A percentile compares a stretch with the other conserved stretches of the same genome.
phyloP scores from a whole-genome alignment of 805 yeast genomes.

The Candida stauntonica region DNA sequence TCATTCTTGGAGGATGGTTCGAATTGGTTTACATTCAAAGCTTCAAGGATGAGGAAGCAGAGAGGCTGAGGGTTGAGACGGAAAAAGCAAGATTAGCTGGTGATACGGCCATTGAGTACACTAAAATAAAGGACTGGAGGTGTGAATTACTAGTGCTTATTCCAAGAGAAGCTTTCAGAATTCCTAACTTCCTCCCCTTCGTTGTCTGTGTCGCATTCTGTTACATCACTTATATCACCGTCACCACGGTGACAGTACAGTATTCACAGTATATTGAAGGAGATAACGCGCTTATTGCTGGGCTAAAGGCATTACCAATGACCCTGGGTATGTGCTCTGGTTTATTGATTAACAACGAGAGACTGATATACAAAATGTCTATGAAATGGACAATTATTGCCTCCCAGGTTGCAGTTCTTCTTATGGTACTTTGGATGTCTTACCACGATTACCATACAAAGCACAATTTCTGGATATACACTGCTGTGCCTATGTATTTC shows the following conservation, averaged over 20 bases:
- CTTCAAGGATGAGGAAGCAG: too few species aligned
- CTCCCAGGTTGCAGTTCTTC: conserved; percentile 16
- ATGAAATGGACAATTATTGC: conserved; percentile 16
- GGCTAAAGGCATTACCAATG: conserved; percentile 34
- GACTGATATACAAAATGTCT: conserved; percentile 22
- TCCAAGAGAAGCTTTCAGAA: too few species aligned
- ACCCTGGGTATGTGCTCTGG: conserved; percentile 30
- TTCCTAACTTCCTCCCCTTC: too few species aligned
- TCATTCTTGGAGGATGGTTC: too few species aligned
- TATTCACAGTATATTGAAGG: conserved; percentile 27
- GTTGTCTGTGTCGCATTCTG: too few species aligned
- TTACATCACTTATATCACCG: conserved; percentile 27
- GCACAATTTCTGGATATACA: conserved; percentile 29
- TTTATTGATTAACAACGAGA: conserved; percentile 24
- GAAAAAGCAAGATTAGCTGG: too few species aligned
- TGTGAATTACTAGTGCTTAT: too few species aligned
- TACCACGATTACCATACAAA: conserved; percentile 15
- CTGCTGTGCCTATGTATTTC: conserved; percentile 23
- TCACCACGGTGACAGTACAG: conserved; percentile 22
- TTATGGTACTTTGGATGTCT: conserved; percentile 25
- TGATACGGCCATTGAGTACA: too few species aligned
- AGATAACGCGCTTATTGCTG: conserved; percentile 32
- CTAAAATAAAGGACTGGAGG: too few species aligned
- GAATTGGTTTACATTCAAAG: too few species aligned
- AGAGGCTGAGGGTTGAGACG: too few species aligned